Evolutionary conservation across 306 rosid genomes (phyloP), one percentile per base, ranked within the genome.

Genomic region (Carpinus viminea): DNA sequence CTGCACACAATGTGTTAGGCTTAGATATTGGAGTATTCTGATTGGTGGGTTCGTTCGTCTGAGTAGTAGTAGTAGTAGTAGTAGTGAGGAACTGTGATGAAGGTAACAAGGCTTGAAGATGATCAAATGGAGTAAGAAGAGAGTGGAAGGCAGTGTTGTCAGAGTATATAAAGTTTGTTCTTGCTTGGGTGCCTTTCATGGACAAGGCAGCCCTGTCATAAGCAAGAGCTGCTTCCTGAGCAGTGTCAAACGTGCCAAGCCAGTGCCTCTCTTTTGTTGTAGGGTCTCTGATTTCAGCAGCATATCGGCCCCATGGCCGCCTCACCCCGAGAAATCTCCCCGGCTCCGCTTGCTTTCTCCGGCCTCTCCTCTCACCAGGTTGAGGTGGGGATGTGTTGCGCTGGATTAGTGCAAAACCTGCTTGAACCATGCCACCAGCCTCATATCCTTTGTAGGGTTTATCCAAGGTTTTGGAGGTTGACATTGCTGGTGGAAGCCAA

Each of bases 181-280:
- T 89, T 46, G 99, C 98, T 85, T 96, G 98, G 12, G 81, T 85
- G 75, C 99, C 99, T 85, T 96, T 96, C 90, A 96, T 96, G 86
- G 98, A 93, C 24, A 96, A 78, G 77, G 99, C 99, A 78, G 99
- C 99, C 81, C 97, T 89, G 82, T 96, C 99, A 91, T 96, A 96
- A 87, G 99, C 99, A 78, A 96, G 88, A 77, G 99, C 99, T n/a
- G 99, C 99, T 85, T 96, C 99, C 80, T 93, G 93, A 28, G 99
- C 99, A 83, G 99, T 96, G 85, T 96, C 99, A 81, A 96, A 96
- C 12, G 99, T 96, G 34, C 99, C 99, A 74, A 96, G 93, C 99
- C 98, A 96, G 75, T 96, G 99, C 73, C 98, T 89, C 74, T 96
- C 99, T 88, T 93, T 96, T 7, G 99, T 93, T 51, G 93, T 86